phyloP scores from a whole-genome alignment of 805 yeast genomes.

The Spathaspora hagerdaliae region DNA sequence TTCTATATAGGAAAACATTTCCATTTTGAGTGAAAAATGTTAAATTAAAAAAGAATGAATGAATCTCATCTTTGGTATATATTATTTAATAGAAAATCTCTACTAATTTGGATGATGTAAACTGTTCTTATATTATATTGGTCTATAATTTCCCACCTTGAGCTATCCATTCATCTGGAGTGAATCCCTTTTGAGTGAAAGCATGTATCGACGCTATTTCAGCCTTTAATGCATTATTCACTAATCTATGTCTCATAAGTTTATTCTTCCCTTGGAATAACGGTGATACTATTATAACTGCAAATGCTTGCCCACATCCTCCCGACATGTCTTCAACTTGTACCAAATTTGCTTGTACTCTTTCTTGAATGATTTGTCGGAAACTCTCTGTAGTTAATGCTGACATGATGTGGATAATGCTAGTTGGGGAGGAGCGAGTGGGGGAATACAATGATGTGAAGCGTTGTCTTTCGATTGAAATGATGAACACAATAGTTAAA shows the following conservation, averaged over 20 bases:
- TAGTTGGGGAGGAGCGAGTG: no score
- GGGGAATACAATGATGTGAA: no score
- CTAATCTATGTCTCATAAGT: constrained; percentile 80
- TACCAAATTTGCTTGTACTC: constrained; percentile 60
- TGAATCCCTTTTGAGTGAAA: constrained; percentile 86
- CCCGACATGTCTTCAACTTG: constrained; percentile 79
- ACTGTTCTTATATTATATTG: no score
- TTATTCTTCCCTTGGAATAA: constrained; percentile 78
- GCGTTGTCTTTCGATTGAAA: no score
- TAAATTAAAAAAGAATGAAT: no score
- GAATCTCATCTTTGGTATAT: no score
- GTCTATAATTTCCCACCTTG: constrained; percentile 32
- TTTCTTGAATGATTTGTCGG: constrained; percentile 45
- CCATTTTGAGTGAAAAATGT: no score
- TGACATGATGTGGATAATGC: constrained; percentile 16
- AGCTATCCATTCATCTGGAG: constrained; percentile 77
- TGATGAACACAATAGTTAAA: no score
- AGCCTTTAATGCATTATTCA: constrained; percentile 74
- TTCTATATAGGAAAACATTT: constrained; percentile 1
- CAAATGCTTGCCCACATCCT: constrained; percentile 98
- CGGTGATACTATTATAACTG: constrained; percentile 76
- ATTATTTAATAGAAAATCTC: neutral
- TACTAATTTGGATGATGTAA: neutral
- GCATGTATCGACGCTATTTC: constrained; percentile 90
- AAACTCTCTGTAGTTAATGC: constrained; percentile 37